These are phyloP conservation scores for Brasilioporus rufonigricans DNA, from an alignment of 768 basidiomycete species.

Conservation along the genomic window DNA sequence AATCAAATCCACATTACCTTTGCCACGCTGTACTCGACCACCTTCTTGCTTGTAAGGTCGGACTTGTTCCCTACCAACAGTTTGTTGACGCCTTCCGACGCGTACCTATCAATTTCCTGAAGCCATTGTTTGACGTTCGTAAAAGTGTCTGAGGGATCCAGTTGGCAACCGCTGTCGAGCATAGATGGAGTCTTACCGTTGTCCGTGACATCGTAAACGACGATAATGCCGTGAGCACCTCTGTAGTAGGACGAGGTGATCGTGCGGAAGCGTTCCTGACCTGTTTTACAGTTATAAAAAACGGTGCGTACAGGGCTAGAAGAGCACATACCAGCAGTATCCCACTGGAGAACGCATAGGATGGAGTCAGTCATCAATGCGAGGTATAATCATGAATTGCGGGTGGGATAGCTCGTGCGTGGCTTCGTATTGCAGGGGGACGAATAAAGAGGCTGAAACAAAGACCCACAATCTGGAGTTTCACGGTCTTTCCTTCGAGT, in stretches of 20 bases:
- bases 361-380: slow-evolving; percentile 11
- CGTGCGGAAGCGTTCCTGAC: slow-evolving; percentile 97
- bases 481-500: slow-evolving; percentile 96
- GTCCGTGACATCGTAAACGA: slow-evolving; percentile 98
- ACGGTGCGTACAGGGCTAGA: background rate
- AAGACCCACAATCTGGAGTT: slow-evolving; percentile 90
- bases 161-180: slow-evolving; percentile 6
- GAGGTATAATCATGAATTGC: background rate
- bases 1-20: slow-evolving; percentile 50
- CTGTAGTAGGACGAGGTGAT: slow-evolving; percentile 99
- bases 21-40: slow-evolving; percentile 84
- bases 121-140: slow-evolving; percentile 95
- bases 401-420: background rate
- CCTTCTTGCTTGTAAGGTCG: slow-evolving; percentile 95
- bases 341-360: slow-evolving; percentile 59
- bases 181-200: slow-evolving; percentile 51
- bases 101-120: slow-evolving; percentile 92
- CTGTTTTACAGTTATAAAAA: slow-evolving; percentile 37
- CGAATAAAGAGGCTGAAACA: slow-evolving; percentile 2
- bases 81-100: slow-evolving; percentile 98
- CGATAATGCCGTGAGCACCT: slow-evolving; percentile 96
- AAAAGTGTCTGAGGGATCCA: slow-evolving; percentile 70
- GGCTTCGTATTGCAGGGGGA: background rate
- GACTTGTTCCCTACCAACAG: slow-evolving; percentile 98
- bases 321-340: slow-evolving; percentile 76